Base-by-base conservation (phyloP, 2,329 filamentous ascomycete species). In the Ambrosiella xylebori region DNA sequence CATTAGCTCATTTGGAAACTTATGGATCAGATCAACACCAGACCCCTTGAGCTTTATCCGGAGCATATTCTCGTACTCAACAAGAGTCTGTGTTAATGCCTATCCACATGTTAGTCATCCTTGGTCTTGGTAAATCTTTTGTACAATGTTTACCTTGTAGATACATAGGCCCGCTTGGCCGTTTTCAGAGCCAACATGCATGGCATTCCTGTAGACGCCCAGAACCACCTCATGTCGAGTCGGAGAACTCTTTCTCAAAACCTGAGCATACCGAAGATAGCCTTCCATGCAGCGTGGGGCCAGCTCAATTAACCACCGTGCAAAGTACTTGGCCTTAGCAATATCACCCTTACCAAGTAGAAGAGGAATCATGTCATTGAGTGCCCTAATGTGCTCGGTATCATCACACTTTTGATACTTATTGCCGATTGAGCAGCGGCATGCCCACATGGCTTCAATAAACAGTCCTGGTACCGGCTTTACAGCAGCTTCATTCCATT, bases 291-390 rank as follows among this genome's bases (percentile, higher is more conserved):
- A 63, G 40, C 66, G 65, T 19, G 72, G 72, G 5, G 71, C 69
- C 47, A 74, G 65, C 57, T 73, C 70, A 15, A 74, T 61, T 19
- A 74, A 68, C 70, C 71, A 73, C 62, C 71, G 69, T 7, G 72
- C 71, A 57, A 73, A 71, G 39, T 62, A 66, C 59, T 64, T 66
- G 12, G 72, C 72, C 27, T 68, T 67, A 4, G 66, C 67, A 1
- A 73, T 63, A 41, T 73, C 63, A 19, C 67, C 67, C 59, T 73
- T 70, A 57, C 71, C 72, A 51, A 63, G 61, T 8, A 27, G 56
- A 0, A 68, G 70, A 1, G 70, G 71, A 15, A 71, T 70, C 3
- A 71, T 66, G 57, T 71, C 70, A 62, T 73, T 71, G 9, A 74
- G 64, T 2, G 71, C 71, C 58, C 70, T 67, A 44, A 73, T 66